These are phyloP conservation scores for Friedmanniomyces endolithicus DNA, from an alignment of 495 filamentous ascomycete genomes.

Conservation along the genomic window DNA sequence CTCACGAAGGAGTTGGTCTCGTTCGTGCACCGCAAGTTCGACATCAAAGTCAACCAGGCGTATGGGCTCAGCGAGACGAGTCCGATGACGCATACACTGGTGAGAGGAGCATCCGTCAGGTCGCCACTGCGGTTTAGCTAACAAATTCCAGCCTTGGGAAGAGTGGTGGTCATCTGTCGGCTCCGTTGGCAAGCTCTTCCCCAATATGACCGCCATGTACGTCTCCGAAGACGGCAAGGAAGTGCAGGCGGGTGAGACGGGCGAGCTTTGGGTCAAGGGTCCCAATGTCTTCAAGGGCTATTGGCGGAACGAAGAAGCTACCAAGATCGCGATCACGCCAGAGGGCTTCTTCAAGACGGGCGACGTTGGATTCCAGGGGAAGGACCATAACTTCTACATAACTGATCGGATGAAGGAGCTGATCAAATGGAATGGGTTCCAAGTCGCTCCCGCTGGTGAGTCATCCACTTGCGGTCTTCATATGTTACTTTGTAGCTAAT, in stretches of 20 bases:
- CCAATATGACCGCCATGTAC: constrained; percentile 76
- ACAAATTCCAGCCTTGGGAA: constrained; percentile 46
- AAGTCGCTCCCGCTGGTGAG: constrained; percentile 25
- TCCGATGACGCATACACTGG: constrained; percentile 36
- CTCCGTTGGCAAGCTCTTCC: constrained; percentile 65
- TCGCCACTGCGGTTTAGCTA: not conserved
- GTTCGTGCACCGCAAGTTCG: constrained; percentile 59
- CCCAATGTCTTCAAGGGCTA: constrained; percentile 70
- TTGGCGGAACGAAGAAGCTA: constrained; percentile 54
- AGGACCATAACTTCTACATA: constrained; percentile 43
- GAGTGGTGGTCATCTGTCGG: constrained; percentile 70
- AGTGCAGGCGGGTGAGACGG: constrained; percentile 30
- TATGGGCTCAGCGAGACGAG: constrained; percentile 48
- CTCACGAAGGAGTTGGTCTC: constrained; percentile 73
- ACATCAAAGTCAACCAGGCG: constrained; percentile 45
- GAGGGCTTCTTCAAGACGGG: constrained; percentile 82
- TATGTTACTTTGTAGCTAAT: not conserved
- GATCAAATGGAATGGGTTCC: constrained; percentile 44
- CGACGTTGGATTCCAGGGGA: constrained; percentile 52
- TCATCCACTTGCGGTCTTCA: not conserved
- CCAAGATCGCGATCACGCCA: constrained; percentile 47
- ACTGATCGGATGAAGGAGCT: constrained; percentile 43
- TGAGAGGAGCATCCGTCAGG: constrained; percentile 15
- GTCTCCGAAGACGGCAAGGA: constrained; percentile 37
- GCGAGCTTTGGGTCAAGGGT: constrained; percentile 58